Base-by-base conservation (phyloP, 2,329 filamentous ascomycete genomes). In the Colletotrichum coccodes region DNA sequence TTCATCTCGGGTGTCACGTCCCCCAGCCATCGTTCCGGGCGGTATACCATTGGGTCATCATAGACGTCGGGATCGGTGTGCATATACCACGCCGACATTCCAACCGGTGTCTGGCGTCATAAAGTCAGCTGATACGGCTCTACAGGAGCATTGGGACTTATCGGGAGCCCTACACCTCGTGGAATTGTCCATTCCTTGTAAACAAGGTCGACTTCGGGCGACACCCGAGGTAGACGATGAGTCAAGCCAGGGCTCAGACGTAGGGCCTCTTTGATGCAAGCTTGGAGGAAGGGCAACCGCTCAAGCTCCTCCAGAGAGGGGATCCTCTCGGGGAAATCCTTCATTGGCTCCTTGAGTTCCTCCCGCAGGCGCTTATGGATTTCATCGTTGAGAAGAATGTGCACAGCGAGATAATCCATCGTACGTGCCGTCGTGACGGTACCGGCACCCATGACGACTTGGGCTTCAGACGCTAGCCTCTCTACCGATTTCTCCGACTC, bases 211-310 rank as follows among this genome's bases (percentile, higher is more conserved):
- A 70, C 68, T 72, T 42, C 74, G 46, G 71, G 72, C 0, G 81
- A 76, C 0, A 78, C 81, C 6, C 80, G 82, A 16, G 81, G 79
- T 2, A 85, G 56, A 9, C 84, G 79, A 12, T 36, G 47, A 18
- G 81, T 83, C 2, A 85, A 79, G 14, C 81, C 81, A 16, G 85
- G 82, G 60, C 85, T 81, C 6, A 86, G 75, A 8, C 87, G 82
- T 72, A 87, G 77, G 0, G 83, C 79, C 74, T 89, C 86, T 49
- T 83, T 84, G 61, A 88, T 79, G 3, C 86, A 83, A n/a, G 84
- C 85, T 38, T 80, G 76, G 28, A 87, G 79, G 70, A 86, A 87
- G 0, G 80, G 79, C 26, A 83, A 73, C 40, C 70, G 75, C 57
- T 80, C 78, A 2, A 81, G 72, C 46, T 72, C 70, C 3, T 75